phyloP scores from a whole-genome alignment of 352 stramenopile species.

The Pythium utonaiense region DNA sequence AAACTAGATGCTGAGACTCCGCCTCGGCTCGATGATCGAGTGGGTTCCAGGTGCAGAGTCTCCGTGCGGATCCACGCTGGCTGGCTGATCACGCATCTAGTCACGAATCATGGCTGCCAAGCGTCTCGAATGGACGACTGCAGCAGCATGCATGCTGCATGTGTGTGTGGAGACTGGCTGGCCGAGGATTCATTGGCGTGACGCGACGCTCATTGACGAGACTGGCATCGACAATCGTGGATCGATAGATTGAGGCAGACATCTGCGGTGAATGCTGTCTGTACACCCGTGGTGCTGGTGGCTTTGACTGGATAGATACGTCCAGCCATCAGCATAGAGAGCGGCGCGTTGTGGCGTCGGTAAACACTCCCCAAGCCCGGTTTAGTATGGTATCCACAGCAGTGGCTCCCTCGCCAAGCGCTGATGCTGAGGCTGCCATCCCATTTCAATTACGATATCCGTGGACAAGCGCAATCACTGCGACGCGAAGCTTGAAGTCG shows the following conservation, averaged over 20 bases:
- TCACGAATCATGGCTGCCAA: background rate
- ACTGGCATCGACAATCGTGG: background rate
- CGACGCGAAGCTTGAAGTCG: background rate
- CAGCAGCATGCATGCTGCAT: too few relatives aligned
- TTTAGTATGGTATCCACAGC: too few relatives aligned
- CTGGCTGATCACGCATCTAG: too few relatives aligned
- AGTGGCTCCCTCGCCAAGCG: too few relatives aligned
- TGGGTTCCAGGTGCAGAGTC: too few relatives aligned
- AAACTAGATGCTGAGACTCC: conserved; percentile 2
- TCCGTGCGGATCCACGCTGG: too few relatives aligned
- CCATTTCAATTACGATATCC: background rate
- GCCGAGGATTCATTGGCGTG: background rate
- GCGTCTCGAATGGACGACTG: background rate
- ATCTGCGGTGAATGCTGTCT: too few relatives aligned
- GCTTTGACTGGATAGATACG: too few relatives aligned
- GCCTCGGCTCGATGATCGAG: too few relatives aligned
- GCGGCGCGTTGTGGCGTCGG: background rate
- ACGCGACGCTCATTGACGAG: background rate
- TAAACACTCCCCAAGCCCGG: too few relatives aligned
- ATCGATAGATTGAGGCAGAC: too few relatives aligned
- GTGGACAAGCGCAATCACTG: background rate
- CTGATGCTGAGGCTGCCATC: background rate
- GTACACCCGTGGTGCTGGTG: too few relatives aligned
- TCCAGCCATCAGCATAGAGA: background rate
- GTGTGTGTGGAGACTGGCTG: background rate